Evolutionary conservation across 345 rosid genomes (phyloP).

Genomic region (Conringia planisiliqua): DNA sequence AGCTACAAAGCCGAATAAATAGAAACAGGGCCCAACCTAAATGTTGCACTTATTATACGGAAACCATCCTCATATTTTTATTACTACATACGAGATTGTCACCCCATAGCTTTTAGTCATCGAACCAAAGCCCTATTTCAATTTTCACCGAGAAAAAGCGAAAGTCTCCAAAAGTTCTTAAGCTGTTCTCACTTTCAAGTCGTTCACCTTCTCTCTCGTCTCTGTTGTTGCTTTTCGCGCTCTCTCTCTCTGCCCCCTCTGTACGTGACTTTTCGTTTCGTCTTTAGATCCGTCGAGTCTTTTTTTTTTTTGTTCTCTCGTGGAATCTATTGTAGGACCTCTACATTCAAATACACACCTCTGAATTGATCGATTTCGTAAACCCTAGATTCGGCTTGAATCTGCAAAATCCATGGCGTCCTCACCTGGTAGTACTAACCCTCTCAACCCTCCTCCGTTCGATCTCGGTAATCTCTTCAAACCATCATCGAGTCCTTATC

Average conservation of each 20-base stretch:
- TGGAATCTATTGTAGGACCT: not conserved
- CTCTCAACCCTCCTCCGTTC: constrained; percentile 33
- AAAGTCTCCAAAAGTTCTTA: constrained; percentile 24
- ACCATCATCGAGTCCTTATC: constrained; percentile 39
- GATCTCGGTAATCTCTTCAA: constrained; percentile 46
- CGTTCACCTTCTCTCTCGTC: constrained; percentile 18
- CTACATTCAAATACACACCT: not conserved
- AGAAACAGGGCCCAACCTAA: not conserved
- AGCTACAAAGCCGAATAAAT: not conserved
- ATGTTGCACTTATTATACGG: not conserved
- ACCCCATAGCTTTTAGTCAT: not conserved
- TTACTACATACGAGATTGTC: not conserved
- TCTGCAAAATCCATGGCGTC: constrained; percentile 43
- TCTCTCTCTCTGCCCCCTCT: not conserved
- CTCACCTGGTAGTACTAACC: constrained; percentile 44
- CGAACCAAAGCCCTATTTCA: not conserved
- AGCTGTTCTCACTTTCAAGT: constrained; percentile 31
- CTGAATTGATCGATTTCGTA: constrained; percentile 6
- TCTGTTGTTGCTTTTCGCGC: not conserved
- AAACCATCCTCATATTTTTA: not conserved
- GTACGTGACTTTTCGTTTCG: not conserved
- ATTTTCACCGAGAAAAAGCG: not conserved
- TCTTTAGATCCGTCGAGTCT: constrained; percentile 31
- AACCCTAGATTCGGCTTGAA: constrained; percentile 25
- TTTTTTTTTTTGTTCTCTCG: not conserved